Conservation (phyloP, 169 alveolate genomes). For the Besnoitia besnoiti region DNA sequence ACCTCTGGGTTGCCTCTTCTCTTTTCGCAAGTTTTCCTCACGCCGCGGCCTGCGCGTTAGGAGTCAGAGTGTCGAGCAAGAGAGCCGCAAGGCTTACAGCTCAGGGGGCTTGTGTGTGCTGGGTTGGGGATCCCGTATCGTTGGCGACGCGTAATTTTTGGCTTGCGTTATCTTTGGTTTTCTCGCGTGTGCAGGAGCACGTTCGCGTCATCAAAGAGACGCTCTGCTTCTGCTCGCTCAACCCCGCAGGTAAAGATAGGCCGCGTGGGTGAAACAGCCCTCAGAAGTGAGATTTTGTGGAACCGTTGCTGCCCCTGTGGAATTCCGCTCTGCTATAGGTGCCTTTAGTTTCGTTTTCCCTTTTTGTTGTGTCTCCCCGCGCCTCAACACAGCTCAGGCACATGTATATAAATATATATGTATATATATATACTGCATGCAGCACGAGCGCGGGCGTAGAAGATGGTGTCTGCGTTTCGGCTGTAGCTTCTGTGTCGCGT, state of each 20-base stretch:
- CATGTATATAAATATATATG: too few species aligned
- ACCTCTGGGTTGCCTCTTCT: too few species aligned
- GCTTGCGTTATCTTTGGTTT: too few species aligned
- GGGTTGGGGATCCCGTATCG: too few species aligned
- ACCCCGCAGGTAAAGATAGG: conserved; percentile 67
- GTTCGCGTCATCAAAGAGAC: conserved; percentile 79
- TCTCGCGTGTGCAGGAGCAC: conserved; percentile 68
- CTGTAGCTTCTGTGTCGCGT: neutral
- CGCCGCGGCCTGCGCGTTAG: too few species aligned
- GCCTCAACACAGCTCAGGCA: neutral
- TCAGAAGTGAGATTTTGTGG: neutral
- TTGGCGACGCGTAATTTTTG: too few species aligned
- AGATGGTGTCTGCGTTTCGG: neutral
- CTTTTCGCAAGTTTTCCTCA: too few species aligned
- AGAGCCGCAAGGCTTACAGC: too few species aligned
- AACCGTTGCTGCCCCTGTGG: neutral
- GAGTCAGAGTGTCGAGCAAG: too few species aligned
- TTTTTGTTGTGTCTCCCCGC: neutral
- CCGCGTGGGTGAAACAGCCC: neutral
- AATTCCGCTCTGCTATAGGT: neutral
- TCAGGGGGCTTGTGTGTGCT: too few species aligned
- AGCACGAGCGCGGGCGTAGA: neutral
- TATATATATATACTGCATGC: neutral
- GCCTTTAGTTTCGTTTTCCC: too few species aligned
- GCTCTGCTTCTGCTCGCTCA: conserved; percentile 77